Evolutionary conservation across 2,329 filamentous ascomycete genomes (phyloP), one percentile per base, ranked within the genome.

Genomic region (Talaromyces sp.): DNA sequence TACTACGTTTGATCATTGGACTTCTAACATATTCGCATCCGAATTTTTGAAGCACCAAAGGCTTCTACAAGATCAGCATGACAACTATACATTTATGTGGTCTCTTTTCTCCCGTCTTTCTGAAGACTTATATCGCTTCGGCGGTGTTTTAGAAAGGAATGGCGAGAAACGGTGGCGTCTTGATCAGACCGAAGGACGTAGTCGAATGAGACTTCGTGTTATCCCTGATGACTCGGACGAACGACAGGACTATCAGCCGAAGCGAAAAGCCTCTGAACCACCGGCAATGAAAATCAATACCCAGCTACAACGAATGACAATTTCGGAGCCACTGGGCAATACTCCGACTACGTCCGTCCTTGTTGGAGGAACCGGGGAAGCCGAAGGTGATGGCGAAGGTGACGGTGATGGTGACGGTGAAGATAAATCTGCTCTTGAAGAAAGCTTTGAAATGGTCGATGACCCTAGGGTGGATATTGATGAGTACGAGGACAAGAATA

Each of bases 401-500:
- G 56, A 59, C 13, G 74, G 70, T 16, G 74, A 77, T 39, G 35
- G 35, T 37, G 45, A 50, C 22, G 69, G 76, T 6, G 77, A 78
- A 49, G 78, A 76, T 50, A 74, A 71, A 33, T 74, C 74, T 37
- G 77, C 82, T 10, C 81, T 89, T 0, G 95, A 97, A 65, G 95
- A 98, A 54, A 96, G 96, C 69, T 99, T 97, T 73, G 95, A 99
- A 78, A 87, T 99, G 69, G 90, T 99, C 7, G 93, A 98, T 66
- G 94, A 97, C 67, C 93, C 94, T 0, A 93, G 93, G 71, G 90
- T 94, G 64, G 87, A 90, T 47, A 86, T 91, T 31, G 92, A 95
- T 69, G 89, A 89, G 1, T 96, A 96, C 68, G 96, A 99, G 77
- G 96, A 99, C 77, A 98, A 97, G 81, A 98, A 99, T 73, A 87